Percentiles rank a stretch among this genome's conserved stretches.
Evolutionary conservation across 805 yeast genomes (phyloP).

Genomic region (Priceomyces melissophilus): DNA sequence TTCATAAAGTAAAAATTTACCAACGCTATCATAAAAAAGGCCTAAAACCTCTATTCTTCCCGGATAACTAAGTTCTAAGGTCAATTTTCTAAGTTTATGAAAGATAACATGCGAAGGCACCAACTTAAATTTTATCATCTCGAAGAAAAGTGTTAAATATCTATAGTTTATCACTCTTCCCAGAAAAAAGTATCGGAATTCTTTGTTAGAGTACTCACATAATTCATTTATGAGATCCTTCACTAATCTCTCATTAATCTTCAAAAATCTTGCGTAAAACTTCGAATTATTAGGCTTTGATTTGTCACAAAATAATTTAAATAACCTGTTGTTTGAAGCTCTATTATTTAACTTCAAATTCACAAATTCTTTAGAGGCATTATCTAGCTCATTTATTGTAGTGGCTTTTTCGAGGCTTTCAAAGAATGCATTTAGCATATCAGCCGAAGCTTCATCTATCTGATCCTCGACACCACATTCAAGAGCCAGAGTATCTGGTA

Average conservation of each 20-base stretch:
- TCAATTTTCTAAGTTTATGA: conserved; percentile 65
- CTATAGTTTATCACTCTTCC: conserved; percentile 53
- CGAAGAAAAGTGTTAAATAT: conserved; percentile 63
- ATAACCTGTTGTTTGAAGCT: conserved; percentile 63
- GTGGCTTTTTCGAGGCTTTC: conserved; percentile 38
- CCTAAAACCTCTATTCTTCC: conserved; percentile 67
- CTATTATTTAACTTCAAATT: conserved; percentile 56
- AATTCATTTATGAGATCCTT: conserved; percentile 52
- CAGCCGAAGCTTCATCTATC: conserved; percentile 27
- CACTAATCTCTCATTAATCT: conserved; percentile 50
- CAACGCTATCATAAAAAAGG: conserved; percentile 71
- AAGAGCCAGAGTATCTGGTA: conserved; percentile 32
- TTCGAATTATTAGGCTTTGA: conserved; percentile 44
- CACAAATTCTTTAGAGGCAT: conserved; percentile 48
- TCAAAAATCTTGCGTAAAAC: conserved; percentile 64
- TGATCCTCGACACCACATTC: conserved; percentile 8
- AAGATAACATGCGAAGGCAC: conserved; percentile 69
- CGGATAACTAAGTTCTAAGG: conserved; percentile 47
- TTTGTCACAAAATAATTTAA: conserved; percentile 52
- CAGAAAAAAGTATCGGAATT: conserved; percentile 56
- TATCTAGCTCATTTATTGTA: conserved; percentile 49
- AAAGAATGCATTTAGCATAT: conserved; percentile 42
- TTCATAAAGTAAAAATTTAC: conserved; percentile 56
- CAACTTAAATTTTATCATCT: conserved; percentile 71
- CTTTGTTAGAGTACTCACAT: conserved; percentile 51